Conservation (phyloP, 2,329 filamentous ascomycete species). For the Zarea fungicola region DNA sequence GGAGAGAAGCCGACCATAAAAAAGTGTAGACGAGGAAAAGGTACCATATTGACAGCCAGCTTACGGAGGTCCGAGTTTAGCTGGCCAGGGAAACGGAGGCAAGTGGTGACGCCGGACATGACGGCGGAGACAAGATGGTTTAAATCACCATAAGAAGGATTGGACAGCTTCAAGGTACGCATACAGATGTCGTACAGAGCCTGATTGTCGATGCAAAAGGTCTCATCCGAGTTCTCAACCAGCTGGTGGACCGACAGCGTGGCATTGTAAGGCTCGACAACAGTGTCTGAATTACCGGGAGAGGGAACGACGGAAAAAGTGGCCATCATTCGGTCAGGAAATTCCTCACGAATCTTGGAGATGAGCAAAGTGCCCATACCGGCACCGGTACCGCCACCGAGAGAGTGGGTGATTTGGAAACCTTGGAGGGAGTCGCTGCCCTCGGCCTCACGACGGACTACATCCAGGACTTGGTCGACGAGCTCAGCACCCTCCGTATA, state of each 20-base stretch:
- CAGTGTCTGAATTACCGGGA: constrained; percentile 98
- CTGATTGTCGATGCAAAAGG: constrained; percentile 99
- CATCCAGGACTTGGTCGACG: constrained; percentile 95
- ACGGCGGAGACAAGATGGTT: constrained; percentile 99
- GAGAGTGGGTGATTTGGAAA: constrained; percentile 99
- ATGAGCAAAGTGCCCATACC: constrained; percentile 99
- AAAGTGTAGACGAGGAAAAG: constrained; percentile 99
- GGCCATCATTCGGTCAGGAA: constrained; percentile 99
- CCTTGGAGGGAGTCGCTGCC: constrained; percentile 99
- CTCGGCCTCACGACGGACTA: constrained; percentile 97
- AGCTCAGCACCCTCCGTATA: constrained; percentile 99
- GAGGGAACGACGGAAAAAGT: constrained; percentile 99
- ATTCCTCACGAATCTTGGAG: constrained; percentile 98
- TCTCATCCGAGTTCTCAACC: constrained; percentile 99
- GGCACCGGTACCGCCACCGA: constrained; percentile 99
- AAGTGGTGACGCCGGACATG: constrained; percentile 99
- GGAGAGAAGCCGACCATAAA: constrained; percentile 99
- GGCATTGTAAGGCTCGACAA: constrained; percentile 99
- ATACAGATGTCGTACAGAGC: constrained; percentile 99
- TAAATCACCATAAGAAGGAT: constrained; percentile 97
- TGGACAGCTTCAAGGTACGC: constrained; percentile 97
- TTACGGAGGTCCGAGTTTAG: constrained; percentile 99
- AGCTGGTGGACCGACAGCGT: constrained; percentile 98
- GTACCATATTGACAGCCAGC: constrained; percentile 99
- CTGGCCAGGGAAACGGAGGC: constrained; percentile 98